phyloP scores from a whole-genome alignment of 306 rosid genomes.

The Abrus pulchellus region DNA sequence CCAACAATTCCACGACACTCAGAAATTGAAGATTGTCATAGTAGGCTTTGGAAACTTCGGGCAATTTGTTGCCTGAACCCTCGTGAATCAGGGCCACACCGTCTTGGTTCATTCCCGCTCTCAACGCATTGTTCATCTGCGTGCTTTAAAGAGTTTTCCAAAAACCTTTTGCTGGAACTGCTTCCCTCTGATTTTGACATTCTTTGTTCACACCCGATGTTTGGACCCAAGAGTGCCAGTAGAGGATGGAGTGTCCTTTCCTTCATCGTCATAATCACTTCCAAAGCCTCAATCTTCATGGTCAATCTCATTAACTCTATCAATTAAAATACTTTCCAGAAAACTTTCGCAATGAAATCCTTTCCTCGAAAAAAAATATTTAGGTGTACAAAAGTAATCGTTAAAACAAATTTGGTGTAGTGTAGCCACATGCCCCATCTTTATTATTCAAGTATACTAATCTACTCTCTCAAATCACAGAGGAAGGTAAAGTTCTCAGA shows the following conservation, averaged over 20 bases:
- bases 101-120: slow-evolving; percentile 79
- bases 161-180: slow-evolving; percentile 53
- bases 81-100: slow-evolving; percentile 79
- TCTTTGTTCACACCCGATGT: slow-evolving; percentile 85
- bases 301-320: slow-evolving; percentile 63
- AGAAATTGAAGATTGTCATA: slow-evolving; percentile 72
- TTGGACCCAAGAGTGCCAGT: slow-evolving; percentile 77
- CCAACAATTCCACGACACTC: slow-evolving; percentile 52
- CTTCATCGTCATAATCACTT: slow-evolving; percentile 48
- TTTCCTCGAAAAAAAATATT: slow-evolving; percentile 47
- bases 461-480: slow-evolving; percentile 29
- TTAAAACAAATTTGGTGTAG: slow-evolving; percentile 48
- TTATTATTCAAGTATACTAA: slow-evolving; percentile 39
- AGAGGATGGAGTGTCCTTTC: slow-evolving; percentile 63
- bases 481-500: too few species aligned
- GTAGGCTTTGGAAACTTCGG: slow-evolving; percentile 87
- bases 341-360: slow-evolving; percentile 56
- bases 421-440: slow-evolving; percentile 62
- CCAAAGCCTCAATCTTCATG: slow-evolving; percentile 51
- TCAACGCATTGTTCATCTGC: slow-evolving; percentile 72
- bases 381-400: slow-evolving; percentile 22
- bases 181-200: slow-evolving; percentile 72
- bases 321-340: slow-evolving; percentile 59
- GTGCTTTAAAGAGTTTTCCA: slow-evolving; percentile 80
- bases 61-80: slow-evolving; percentile 73